Conservation (phyloP, 768 basidiomycete genomes). For the Boletus pseudo-olivaceus region DNA sequence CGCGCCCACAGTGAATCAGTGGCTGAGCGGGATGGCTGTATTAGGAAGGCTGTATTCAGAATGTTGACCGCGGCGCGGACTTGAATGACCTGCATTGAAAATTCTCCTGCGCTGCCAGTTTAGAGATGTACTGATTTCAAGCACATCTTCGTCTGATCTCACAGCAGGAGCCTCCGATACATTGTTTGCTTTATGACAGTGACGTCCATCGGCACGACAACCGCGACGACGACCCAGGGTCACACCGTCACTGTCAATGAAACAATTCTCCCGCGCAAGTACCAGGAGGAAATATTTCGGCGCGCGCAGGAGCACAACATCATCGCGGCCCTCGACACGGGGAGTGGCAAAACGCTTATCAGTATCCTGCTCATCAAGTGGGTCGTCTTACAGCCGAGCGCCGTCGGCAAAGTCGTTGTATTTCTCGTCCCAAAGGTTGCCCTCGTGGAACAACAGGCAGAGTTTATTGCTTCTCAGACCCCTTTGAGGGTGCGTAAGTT, state of each 20-base stretch:
- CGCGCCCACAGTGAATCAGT: slow-evolving; percentile 10
- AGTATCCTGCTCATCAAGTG: slow-evolving; percentile 70
- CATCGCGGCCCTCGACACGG: slow-evolving; percentile 58
- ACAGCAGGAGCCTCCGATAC: slow-evolving; percentile 12
- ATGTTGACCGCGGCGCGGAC: slow-evolving; percentile 18
- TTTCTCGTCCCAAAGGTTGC: slow-evolving; percentile 86
- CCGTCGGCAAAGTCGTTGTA: slow-evolving; percentile 58
- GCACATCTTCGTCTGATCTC: slow-evolving; percentile 6
- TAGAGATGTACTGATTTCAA: slow-evolving; percentile 24
- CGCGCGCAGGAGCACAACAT: slow-evolving; percentile 50
- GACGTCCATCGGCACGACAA: slow-evolving; percentile 16
- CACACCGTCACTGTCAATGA: slow-evolving; percentile 32
- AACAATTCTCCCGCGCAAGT: slow-evolving; percentile 44
- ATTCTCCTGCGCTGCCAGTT: slow-evolving; percentile 3
- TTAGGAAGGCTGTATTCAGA: slow-evolving; percentile 33
- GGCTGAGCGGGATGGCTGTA: background rate
- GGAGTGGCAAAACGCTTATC: slow-evolving; percentile 61
- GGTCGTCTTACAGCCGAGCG: slow-evolving; percentile 51
- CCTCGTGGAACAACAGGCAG: slow-evolving; percentile 78
- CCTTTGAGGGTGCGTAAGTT: slow-evolving; percentile 65
- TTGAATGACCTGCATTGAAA: slow-evolving; percentile 18
- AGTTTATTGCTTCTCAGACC: slow-evolving; percentile 62
- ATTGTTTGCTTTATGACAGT: slow-evolving; percentile 24
- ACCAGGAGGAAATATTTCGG: slow-evolving; percentile 55
- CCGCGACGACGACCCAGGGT: slow-evolving; percentile 23